These are phyloP conservation scores for Conringia planisiliqua DNA, from an alignment of 345 rosid species.

Conservation along the genomic window DNA sequence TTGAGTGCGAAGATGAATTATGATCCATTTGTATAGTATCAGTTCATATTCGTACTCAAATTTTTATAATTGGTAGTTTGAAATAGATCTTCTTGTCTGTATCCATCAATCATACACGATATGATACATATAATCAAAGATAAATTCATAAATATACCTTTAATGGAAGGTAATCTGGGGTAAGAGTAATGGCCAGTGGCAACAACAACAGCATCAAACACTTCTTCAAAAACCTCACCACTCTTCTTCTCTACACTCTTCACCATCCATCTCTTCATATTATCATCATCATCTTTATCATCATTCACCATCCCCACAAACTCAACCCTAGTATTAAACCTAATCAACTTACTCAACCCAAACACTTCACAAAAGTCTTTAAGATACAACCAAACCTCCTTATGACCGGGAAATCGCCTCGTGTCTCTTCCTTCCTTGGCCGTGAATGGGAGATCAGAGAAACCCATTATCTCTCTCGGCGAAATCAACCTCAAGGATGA, in stretches of 20 bases:
- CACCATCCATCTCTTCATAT: slow-evolving; percentile 67
- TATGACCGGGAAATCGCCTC: slow-evolving; percentile 83
- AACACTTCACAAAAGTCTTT: slow-evolving; percentile 65
- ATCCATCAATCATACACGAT: neutral
- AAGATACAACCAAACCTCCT: slow-evolving; percentile 72
- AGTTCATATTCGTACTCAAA: no score
- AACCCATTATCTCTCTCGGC: slow-evolving; percentile 89
- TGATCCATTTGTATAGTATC: no score
- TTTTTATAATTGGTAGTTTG: no score
- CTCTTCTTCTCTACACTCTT: slow-evolving; percentile 43
- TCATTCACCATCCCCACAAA: slow-evolving; percentile 52
- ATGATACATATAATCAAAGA: neutral
- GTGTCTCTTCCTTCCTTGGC: slow-evolving; percentile 60
- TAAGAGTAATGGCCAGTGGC: slow-evolving; percentile 79
- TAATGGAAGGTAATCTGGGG: slow-evolving; percentile 69
- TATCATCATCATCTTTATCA: slow-evolving; percentile 41
- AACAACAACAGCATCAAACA: slow-evolving; percentile 85
- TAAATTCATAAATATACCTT: slow-evolving; percentile 45
- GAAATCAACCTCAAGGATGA: slow-evolving; percentile 58
- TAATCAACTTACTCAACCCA: slow-evolving; percentile 60
- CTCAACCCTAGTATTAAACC: slow-evolving; percentile 73
- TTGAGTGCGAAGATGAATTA: no score
- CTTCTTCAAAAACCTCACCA: slow-evolving; percentile 52
- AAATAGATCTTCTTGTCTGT: neutral
- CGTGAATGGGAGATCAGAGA: slow-evolving; percentile 71